Conservation (phyloP, 2,329 filamentous ascomycete species). For the Juglanconis juglandina region DNA sequence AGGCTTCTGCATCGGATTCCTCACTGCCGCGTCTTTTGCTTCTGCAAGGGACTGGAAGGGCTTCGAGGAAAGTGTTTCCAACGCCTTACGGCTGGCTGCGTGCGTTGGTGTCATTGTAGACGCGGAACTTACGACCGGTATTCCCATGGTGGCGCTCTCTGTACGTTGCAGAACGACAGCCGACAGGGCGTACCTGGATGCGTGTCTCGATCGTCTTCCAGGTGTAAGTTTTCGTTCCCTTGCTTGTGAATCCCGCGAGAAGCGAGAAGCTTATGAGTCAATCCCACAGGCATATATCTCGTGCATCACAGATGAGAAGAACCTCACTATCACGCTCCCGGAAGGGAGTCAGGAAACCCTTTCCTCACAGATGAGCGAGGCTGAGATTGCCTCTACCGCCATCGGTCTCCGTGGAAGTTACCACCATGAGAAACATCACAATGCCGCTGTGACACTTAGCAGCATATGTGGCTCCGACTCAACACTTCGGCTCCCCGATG, state of each 20-base stretch:
- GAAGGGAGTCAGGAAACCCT: neutral
- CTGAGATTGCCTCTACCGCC: conserved; percentile 3
- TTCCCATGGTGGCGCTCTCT: neutral
- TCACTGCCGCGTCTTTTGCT: conserved; percentile 9
- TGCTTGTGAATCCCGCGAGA: neutral
- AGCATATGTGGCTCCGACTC: neutral
- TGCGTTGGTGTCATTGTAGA: conserved; percentile 15
- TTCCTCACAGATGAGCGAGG: neutral
- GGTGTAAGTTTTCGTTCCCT: conserved; percentile 6
- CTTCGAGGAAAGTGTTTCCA: conserved; percentile 4
- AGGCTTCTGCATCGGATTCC: conserved; percentile 18
- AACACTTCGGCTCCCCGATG: conserved; percentile 7
- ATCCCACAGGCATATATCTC: conserved; percentile 15
- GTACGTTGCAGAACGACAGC: too few species aligned
- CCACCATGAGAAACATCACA: conserved; percentile 5
- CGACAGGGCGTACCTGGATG: too few species aligned
- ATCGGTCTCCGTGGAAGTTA: conserved; percentile 11
- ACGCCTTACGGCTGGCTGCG: conserved; percentile 8
- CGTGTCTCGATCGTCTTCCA: neutral
- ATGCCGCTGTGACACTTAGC: too few species aligned
- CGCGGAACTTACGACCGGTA: neutral
- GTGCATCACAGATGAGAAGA: conserved; percentile 10
- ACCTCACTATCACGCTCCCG: conserved; percentile 10
- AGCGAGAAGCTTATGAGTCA: neutral
- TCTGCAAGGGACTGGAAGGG: neutral